These are phyloP conservation scores for Starmerella bombicola DNA, from an alignment of 805 yeast genomes.

Conservation along the genomic window DNA sequence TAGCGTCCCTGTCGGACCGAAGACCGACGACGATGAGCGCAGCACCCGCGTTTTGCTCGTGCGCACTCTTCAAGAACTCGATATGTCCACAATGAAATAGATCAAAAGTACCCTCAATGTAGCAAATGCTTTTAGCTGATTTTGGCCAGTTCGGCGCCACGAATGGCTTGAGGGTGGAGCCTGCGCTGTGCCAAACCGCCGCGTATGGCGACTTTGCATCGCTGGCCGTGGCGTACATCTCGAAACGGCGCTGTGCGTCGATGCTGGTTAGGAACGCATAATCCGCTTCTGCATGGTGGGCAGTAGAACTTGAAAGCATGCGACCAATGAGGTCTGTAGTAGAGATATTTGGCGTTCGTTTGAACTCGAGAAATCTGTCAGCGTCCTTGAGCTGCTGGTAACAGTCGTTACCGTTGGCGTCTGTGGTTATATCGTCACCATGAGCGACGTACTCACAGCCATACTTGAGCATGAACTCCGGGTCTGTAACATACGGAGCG, in stretches of 20 bases:
- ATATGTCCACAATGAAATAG: conserved; percentile 90
- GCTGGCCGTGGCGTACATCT: conserved; percentile 19
- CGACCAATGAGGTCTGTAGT: conserved; percentile 92
- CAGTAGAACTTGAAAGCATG: conserved; percentile 51
- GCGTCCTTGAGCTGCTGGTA: conserved; percentile 69
- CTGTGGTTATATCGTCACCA: conserved; percentile 96
- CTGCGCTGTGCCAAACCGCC: conserved; percentile 17
- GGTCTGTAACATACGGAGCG: conserved; percentile 93
- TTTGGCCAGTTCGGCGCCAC: conserved; percentile 10
- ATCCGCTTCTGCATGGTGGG: conserved; percentile 38
- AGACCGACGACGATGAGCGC: conserved; percentile 56
- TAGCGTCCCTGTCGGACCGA: conserved; percentile 46
- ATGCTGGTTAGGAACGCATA: conserved; percentile 12
- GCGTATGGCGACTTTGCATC: conserved; percentile 20
- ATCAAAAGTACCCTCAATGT: conserved; percentile 80
- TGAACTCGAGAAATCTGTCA: conserved; percentile 83
- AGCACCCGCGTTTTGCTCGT: conserved; percentile 31
- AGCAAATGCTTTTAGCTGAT: conserved; percentile 24
- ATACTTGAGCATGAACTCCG: conserved; percentile 57
- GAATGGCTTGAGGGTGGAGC: conserved; percentile 2
- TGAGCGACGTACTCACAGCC: conserved; percentile 89
- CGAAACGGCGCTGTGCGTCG: conserved; percentile 15
- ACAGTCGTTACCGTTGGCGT: conserved; percentile 90
- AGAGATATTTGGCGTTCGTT: conserved; percentile 84
- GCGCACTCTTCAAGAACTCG: conserved; percentile 46